Conservation (phyloP, 208 protist species). For the Trypanosoma theileri region DNA sequence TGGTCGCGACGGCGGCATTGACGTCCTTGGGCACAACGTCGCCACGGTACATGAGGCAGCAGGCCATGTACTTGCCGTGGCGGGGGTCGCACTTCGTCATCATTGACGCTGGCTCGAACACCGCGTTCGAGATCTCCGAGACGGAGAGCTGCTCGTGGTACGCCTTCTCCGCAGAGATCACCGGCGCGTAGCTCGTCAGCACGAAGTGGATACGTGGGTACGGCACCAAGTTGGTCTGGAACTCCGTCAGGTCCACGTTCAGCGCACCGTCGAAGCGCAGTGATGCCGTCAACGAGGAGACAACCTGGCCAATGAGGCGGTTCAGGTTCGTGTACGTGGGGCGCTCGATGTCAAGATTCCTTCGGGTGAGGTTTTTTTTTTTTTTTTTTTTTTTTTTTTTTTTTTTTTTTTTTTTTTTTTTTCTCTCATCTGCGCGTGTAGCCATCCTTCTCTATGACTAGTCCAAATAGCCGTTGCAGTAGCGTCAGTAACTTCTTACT, state of each 20-base stretch:
- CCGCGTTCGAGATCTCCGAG: constrained; percentile 92
- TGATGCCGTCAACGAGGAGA: constrained; percentile 95
- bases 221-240: constrained; percentile 97
- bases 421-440: constrained; percentile 20
- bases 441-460: not conserved
- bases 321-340: constrained; percentile 97
- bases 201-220: constrained; percentile 98
- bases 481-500: not conserved
- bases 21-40: constrained; percentile 98
- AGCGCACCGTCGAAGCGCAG: constrained; percentile 96
- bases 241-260: constrained; percentile 97
- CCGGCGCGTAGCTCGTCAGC: constrained; percentile 92
- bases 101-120: constrained; percentile 94
- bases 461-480: not conserved
- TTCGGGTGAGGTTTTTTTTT: too few relatives aligned
- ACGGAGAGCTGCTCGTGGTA: constrained; percentile 94
- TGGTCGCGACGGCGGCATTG: constrained; percentile 88
- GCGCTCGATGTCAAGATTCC: constrained; percentile 92
- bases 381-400: not conserved
- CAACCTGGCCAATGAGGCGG: constrained; percentile 94
- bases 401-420: constrained; percentile 18
- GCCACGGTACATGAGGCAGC: constrained; percentile 97
- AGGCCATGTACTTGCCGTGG: constrained; percentile 97
- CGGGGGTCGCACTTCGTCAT: constrained; percentile 96
- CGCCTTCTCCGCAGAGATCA: constrained; percentile 94